Evolutionary conservation across 495 filamentous ascomycete species (phyloP).

Genomic region (Penicillium chermesinum): DNA sequence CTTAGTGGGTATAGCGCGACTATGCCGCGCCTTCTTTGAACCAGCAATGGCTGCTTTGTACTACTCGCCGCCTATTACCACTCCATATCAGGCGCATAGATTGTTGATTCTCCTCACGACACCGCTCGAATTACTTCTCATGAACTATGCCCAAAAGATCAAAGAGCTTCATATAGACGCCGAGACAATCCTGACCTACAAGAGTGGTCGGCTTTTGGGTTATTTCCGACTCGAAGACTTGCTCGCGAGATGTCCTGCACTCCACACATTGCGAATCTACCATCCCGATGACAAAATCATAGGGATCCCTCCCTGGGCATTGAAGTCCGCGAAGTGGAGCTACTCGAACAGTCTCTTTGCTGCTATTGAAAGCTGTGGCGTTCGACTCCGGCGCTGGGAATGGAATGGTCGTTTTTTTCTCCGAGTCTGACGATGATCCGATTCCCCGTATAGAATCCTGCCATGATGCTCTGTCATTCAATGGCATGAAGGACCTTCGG

Average conservation of each 20-base stretch:
- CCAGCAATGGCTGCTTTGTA: conserved; percentile 74
- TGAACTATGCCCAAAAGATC: conserved; percentile 63
- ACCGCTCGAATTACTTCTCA: conserved; percentile 34
- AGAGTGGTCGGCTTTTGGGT: conserved; percentile 39
- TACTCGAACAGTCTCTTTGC: conserved; percentile 59
- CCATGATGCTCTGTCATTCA: conserved; percentile 58
- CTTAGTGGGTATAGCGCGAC: conserved; percentile 54
- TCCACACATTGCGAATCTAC: conserved; percentile 38
- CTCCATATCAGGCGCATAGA: conserved; percentile 46
- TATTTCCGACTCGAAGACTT: conserved; percentile 42
- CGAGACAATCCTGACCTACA: conserved; percentile 34
- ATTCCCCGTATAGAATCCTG: no score
- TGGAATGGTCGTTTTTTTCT: conserved; percentile 74
- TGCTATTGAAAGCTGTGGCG: conserved; percentile 41
- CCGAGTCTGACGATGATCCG: no score
- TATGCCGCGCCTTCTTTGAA: conserved; percentile 64
- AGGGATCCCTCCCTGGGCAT: conserved; percentile 25
- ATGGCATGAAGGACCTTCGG: conserved; percentile 50
- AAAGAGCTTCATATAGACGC: conserved; percentile 66
- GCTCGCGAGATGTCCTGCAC: conserved; percentile 38
- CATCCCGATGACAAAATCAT: conserved; percentile 34
- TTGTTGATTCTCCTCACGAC: conserved; percentile 43
- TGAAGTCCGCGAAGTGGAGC: conserved; percentile 47
- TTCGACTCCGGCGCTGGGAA: conserved; percentile 61
- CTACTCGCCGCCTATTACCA: conserved; percentile 57